Base-by-base conservation (phyloP, 2,329 filamentous ascomycete genomes). In the Hypocreales sp. region DNA sequence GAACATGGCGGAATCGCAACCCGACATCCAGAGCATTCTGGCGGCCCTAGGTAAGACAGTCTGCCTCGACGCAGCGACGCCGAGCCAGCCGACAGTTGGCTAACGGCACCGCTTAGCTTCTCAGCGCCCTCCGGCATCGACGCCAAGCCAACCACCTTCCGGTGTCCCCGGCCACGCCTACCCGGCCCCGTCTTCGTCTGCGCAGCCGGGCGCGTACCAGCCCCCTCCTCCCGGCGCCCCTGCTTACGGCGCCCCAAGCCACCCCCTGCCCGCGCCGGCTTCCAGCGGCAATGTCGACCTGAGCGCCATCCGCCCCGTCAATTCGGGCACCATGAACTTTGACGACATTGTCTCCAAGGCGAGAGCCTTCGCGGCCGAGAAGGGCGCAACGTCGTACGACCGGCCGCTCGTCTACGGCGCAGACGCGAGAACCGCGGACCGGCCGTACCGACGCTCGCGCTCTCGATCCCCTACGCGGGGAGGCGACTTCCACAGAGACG, bases 321-420 rank as follows among this genome's bases (percentile, higher is more conserved):
- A 68, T 47, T 80, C 79, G 17, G 83, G 83, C 32, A 82, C 78
- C 13, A 76, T 92, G 40, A 87, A 76, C 51, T 76, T 92, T 37
- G 70, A 78, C 32, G 82, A 92, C 49, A 79, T 82, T 26, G 76
- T 92, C 41, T 80, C 83, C 21, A 82, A 84, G 48, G 83, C 82
- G 25, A 79, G 80, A 48, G 79, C 76, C 22, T 81, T 80, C 50
- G 81, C 83, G 22, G 73, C 79, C 17, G 77, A 87, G 48, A 80
- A 82, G 46, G 81, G 80, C 34, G 60, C 83, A 19, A 56, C 65
- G 20, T 61, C 65, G 11, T 76, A 75, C 47, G 71, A 77, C 26
- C 61, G 70, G 27, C 62, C 64, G 22, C 51, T 54, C 29, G 54
- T 54, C 28, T 67, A 64, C 40, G 47, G 49, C 21, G 37, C 47